These are phyloP conservation scores for Elymus sibiricus DNA, from an alignment of 176 grass and related monocot species.

Conservation along the genomic window DNA sequence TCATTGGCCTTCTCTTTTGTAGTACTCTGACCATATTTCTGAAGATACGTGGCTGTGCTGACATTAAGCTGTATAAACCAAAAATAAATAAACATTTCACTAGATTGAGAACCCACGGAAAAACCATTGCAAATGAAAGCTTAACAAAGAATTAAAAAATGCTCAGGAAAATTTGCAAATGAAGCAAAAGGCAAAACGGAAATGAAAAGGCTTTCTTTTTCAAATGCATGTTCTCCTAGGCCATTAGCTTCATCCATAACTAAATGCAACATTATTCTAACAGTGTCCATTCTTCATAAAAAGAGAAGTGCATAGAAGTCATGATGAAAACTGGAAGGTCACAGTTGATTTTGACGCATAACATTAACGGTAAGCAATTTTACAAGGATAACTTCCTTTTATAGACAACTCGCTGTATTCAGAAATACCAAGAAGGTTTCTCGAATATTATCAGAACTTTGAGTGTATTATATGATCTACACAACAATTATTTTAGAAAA, in stretches of 20 bases:
- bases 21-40: neutral
- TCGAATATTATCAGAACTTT: neutral
- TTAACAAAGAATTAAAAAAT: neutral
- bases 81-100: constrained; percentile 14
- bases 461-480: neutral
- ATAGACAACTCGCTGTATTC: neutral
- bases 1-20: constrained; percentile 4
- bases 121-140: neutral
- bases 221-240: neutral
- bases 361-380: neutral
- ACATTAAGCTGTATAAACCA: constrained; percentile 1
- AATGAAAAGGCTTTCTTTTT: neutral
- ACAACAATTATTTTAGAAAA: neutral
- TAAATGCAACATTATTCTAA: neutral
- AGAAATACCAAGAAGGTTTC: neutral
- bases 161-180: neutral
- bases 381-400: neutral
- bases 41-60: neutral
- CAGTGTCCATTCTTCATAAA: neutral
- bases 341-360: neutral
- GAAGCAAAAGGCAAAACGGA: neutral
- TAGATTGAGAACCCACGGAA: neutral
- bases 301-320: neutral
- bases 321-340: neutral
- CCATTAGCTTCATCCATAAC: neutral